Base-by-base conservation (phyloP, 2,329 filamentous ascomycete genomes). In the Cercospora berteroae region DNA sequence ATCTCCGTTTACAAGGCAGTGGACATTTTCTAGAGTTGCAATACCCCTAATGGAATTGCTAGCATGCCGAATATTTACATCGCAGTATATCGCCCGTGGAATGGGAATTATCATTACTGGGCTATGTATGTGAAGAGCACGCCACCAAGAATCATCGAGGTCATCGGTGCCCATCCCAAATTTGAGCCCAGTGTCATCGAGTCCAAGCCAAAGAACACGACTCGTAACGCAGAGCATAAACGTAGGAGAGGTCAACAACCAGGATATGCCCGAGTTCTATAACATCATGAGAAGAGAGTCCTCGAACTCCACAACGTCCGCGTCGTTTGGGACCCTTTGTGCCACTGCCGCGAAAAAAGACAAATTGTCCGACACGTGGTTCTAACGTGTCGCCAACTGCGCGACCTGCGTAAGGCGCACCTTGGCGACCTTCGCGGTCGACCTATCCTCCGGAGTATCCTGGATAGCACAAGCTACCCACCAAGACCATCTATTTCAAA, bases 391-490 rank as follows among this genome's bases (percentile, higher is more conserved):
- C 9, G 9, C 5, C 9, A 33, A 33, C 9, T 5, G 31, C 31
- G 31, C 9, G 9, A 9, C 31, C 31, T 33, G 9, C 31, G 31
- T 33, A 33, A 33, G 31, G 31, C 5, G 31, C 9, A 33, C 9
- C 31, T 9, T 33, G 9, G 31, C 9, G 9, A 9, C 5, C 31
- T 33, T n/a, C 27, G 12, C 13, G 52, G 44, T 9, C 55, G 56
- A n/a, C 69, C 20, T 60, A 55, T 63, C 39, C 65, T 69, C 59
- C 65, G 48, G 18, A 62, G 20, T 58, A 69, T 65, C 33, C 65
- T 67, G 36, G 67, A 55, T 25, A 67, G 65, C 65, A 60, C 62
- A 69, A 67, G 62, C 61, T 65, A 69, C 65, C 67, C 57, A 67
- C 31, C 23, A 69, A 61, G 67, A 62, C 65, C 58, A 65, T 69